These are phyloP conservation scores for Rhododendron kiyosumense DNA, from an alignment of 148 eudicot species.

Conservation along the genomic window DNA sequence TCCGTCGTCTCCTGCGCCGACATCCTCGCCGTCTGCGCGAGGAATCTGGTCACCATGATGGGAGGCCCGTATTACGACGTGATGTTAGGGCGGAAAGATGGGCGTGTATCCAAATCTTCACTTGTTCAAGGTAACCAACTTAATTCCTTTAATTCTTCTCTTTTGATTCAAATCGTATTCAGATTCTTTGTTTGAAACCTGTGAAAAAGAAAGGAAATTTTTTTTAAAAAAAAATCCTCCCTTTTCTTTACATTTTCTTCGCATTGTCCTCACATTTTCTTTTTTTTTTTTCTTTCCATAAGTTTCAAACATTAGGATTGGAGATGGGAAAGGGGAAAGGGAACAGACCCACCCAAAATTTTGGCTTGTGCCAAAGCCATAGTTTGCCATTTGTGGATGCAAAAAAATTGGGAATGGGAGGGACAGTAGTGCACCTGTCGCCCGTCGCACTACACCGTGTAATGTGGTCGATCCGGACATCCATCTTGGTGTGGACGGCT, in stretches of 20 bases:
- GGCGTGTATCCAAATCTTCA: conserved; percentile 14
- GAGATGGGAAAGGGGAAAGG: not conserved
- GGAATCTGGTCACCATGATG: conserved; percentile 31
- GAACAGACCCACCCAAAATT: not conserved
- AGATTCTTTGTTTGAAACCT: no score
- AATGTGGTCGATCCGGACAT: no score
- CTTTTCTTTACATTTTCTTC: not conserved
- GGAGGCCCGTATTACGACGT: conserved; percentile 36
- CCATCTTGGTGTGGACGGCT: no score
- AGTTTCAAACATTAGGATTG: not conserved
- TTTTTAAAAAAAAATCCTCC: no score
- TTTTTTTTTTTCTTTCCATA: no score
- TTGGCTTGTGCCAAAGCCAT: not conserved
- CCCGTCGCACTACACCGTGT: no score
- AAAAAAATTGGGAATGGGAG: no score
- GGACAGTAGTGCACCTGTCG: no score
- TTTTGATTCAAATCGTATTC: not conserved
- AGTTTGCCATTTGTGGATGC: not conserved
- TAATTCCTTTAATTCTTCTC: not conserved
- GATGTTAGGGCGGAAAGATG: conserved; percentile 29
- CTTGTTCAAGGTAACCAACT: conserved; percentile 19
- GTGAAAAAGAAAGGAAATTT: no score
- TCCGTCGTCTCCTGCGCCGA: conserved; percentile 46
- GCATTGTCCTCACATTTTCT: not conserved
- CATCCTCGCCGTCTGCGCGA: conserved; percentile 32